Base-by-base conservation (phyloP, 768 basidiomycete species). In the Tulasnella sp. region DNA sequence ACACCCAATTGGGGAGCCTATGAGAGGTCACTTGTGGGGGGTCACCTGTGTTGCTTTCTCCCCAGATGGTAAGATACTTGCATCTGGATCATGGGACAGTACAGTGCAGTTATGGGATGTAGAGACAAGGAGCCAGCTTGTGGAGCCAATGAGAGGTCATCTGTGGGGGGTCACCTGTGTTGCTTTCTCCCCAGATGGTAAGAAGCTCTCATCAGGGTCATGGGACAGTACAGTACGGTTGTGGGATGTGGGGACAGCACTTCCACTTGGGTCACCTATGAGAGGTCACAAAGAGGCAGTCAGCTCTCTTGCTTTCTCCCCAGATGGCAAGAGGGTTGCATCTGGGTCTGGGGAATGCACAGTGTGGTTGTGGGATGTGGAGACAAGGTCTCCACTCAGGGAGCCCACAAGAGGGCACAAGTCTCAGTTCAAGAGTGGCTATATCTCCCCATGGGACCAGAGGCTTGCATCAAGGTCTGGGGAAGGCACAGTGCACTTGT, bases 381-480 rank as follows among this genome's bases (percentile, higher is more conserved):
- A 76, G 42, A 52, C 36, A 12, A 19, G 42, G 9, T 3, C 40
- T 11, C 22, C 70, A 7, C 7, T 67, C 12, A 49, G 68, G 3
- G 74, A 68, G 39, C 74, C 74, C 17, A 39, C 72, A 12, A 15
- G 31, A 70, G 76, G 76, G 4, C 70, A 72, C 54, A 31, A 17
- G 3, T 25, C 82, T n/a, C n/a, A n/a, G n/a, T n/a, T n/a, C n/a
- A n/a, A n/a, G n/a, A n/a, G n/a, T n/a, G n/a, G n/a, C n/a, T n/a
- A n/a, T n/a, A n/a, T n/a, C n/a, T n/a, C n/a, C n/a, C n/a, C n/a
- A n/a, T n/a, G n/a, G n/a, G n/a, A n/a, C n/a, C n/a, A n/a, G n/a
- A n/a, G n/a, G n/a, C 86, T 98, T 38, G 94, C 93, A 0, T 93
- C 87, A 8, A 17, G 42, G 17, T 8, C 9, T 8, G 17, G 42